Evolutionary conservation across 208 protist genomes (phyloP).

Genomic region (Crithidia brevicula): DNA sequence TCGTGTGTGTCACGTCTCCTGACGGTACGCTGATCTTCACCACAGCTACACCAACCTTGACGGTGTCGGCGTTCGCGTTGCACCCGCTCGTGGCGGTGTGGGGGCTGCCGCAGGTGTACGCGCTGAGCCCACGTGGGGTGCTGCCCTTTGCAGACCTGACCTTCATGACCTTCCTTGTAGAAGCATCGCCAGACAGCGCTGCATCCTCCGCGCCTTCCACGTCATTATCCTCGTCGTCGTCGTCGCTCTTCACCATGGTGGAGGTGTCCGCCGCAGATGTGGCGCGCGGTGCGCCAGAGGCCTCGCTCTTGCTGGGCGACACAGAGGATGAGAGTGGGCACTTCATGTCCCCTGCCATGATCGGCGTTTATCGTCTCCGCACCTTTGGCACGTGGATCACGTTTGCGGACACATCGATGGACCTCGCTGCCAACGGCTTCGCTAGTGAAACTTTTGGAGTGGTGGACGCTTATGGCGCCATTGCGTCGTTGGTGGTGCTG

Average conservation of each 20-base stretch:
- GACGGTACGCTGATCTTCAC: constrained; percentile 42
- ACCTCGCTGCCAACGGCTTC: too few relatives aligned
- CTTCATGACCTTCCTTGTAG: background rate
- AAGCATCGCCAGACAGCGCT: background rate
- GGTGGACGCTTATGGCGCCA: background rate
- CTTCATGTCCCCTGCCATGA: background rate
- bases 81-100: constrained; percentile 13
- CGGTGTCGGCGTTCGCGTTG: constrained; percentile 13
- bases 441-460: too few relatives aligned
- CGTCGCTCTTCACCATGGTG: background rate
- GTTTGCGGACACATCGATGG: background rate
- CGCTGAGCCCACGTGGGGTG: background rate
- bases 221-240: background rate
- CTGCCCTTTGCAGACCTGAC: constrained; percentile 4
- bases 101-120: constrained; percentile 12
- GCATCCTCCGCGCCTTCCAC: background rate
- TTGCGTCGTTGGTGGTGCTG: constrained; percentile 14
- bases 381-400: background rate
- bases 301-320: constrained; percentile 1
- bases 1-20: constrained; percentile 32
- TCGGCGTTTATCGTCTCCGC: constrained; percentile 5
- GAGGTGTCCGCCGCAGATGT: background rate
- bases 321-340: background rate
- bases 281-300: background rate
- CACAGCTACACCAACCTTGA: constrained; percentile 28